Percentiles rank a stretch among this genome's conserved stretches.
phyloP scores from a whole-genome alignment of 176 grass and related monocot genomes.

The Avena insularis region DNA sequence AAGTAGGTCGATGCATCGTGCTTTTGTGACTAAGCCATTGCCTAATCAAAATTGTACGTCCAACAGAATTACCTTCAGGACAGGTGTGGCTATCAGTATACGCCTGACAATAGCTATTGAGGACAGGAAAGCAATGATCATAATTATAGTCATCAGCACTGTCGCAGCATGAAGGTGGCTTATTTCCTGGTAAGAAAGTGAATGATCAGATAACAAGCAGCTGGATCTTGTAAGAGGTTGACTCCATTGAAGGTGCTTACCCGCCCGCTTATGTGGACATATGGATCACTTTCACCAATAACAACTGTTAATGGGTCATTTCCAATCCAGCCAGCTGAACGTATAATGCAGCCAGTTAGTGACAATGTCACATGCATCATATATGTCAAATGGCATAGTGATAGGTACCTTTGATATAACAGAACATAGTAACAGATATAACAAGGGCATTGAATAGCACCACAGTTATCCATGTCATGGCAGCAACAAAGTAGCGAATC shows the following conservation, averaged over 20 bases:
- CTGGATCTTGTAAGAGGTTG: conserved; percentile 15
- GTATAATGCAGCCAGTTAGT: conserved; percentile 31
- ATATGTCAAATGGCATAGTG: conserved; percentile 20
- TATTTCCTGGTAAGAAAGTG: conserved; percentile 70
- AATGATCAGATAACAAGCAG: conserved; percentile 41
- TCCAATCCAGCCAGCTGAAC: conserved; percentile 96
- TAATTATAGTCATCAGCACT: conserved; percentile 88
- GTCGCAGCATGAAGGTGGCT: conserved; percentile 75
- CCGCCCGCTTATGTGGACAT: conserved; percentile 83
- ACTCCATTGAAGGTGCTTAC: conserved; percentile 44
- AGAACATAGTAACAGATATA: conserved; percentile 95
- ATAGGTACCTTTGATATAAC: conserved; percentile 84
- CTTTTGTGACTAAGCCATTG: neutral
- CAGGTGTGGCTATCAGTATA: conserved; percentile 85
- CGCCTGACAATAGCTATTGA: conserved; percentile 90
- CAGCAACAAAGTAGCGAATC: conserved; percentile 97
- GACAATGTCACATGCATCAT: neutral
- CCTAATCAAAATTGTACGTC: conserved; percentile 16
- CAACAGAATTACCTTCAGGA: conserved; percentile 72
- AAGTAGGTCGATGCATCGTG: neutral
- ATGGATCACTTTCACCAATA: conserved; percentile 88
- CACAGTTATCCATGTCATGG: conserved; percentile 97
- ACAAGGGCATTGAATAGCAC: conserved; percentile 92
- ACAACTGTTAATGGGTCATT: conserved; percentile 93
- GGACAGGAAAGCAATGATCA: conserved; percentile 87